phyloP scores from a whole-genome alignment of 2,329 filamentous ascomycete species.

The Cryphonectria naterciae region DNA sequence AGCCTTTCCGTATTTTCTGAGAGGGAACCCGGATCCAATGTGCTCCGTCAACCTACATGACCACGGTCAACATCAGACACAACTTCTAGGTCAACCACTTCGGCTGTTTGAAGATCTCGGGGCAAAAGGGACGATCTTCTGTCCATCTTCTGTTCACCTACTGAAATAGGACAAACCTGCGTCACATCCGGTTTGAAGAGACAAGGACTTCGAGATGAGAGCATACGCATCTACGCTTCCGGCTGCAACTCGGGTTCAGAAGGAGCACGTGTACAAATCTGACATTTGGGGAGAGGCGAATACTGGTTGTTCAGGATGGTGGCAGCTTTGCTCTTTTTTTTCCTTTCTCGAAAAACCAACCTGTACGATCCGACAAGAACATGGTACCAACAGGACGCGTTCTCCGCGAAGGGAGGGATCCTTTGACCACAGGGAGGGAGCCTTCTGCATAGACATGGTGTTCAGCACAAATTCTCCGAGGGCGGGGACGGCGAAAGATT shows the following conservation, averaged over 20 bases:
- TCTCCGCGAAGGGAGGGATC: not conserved
- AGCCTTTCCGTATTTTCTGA: not conserved
- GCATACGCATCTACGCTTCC: not conserved
- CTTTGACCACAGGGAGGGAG: not conserved
- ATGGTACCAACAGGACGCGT: not conserved
- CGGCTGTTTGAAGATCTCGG: slow-evolving; percentile 5
- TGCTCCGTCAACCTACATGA: slow-evolving; percentile 9
- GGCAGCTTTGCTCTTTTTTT: not conserved
- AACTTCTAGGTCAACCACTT: not conserved
- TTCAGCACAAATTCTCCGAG: not conserved
- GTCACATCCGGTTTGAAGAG: not conserved
- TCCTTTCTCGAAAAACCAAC: not conserved
- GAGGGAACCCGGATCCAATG: not conserved
- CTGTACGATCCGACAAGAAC: not conserved
- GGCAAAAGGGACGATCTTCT: not conserved
- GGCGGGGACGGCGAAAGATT: not conserved
- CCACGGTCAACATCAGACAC: not conserved
- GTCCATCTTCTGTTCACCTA: not conserved
- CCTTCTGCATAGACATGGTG: slow-evolving; percentile 2
- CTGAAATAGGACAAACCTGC: not conserved
- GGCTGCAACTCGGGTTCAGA: not conserved
- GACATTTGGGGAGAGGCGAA: slow-evolving; percentile 6
- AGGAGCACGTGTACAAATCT: not conserved
- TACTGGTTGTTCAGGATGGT: not conserved
- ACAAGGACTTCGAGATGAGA: not conserved